Base-by-base conservation (phyloP, 148 eudicot species). In the Salicornia ramosissima region DNA sequence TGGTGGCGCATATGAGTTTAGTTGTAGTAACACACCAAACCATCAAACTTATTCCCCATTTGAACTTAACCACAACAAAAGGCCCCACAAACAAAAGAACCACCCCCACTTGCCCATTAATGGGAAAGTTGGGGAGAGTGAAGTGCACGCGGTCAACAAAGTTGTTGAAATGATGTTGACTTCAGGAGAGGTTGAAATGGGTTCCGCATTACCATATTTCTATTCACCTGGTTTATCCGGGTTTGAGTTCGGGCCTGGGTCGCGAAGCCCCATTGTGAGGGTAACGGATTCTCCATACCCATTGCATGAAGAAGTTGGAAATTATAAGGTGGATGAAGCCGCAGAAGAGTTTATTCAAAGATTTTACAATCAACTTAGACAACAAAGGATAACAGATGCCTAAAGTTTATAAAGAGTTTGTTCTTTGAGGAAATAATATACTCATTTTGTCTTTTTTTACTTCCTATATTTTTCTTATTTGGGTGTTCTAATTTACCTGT, bases 241-340 rank as follows among this genome's bases (percentile, higher is more conserved):
- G 47, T 71, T 79, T 5, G 78, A 79, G 59, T 80, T 80, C 54
- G 90, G 92, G 53, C 18, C 19, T 15, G 18, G 16, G 16, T 72
- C 4, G 15, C 74, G 46, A 64, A 85, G 83, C 43, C 94, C 96
- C 0, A 19, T 59, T 67, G 92, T 85, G 49, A 79, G 90, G 85
- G 77, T 91, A 0, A 91, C 92, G 21, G 97, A 88, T 68, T 91
- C 97, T 13, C 97, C 97, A 7, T 91, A 79, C 42, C 82, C 86
- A 64, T 14, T 86, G 55, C 61, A 67, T 42, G 52, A 78, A 8
- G 28, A 84, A 58, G 3, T 85, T 50, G 13, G 83, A 47, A 58
- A 83, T 68, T 51, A 42, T 57, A 83, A 65, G 55, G 89, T 93
- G 50, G 96, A 93, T 63, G 83, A 88, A 28, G 87, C 82, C 0